These are phyloP conservation scores for Orychophragmus violaceus DNA, from an alignment of 345 rosid genomes.

Conservation along the genomic window DNA sequence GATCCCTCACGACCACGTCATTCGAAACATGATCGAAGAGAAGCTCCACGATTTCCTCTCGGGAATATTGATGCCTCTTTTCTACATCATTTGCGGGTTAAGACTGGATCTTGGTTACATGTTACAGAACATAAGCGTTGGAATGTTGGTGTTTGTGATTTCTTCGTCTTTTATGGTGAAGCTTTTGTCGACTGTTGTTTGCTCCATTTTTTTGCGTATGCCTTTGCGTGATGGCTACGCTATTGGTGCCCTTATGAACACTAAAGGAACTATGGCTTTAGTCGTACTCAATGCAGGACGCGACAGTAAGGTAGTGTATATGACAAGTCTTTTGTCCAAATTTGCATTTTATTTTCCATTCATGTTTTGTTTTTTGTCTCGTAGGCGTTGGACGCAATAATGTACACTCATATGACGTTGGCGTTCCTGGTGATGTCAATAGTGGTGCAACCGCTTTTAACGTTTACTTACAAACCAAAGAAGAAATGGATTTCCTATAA, in stretches of 20 bases:
- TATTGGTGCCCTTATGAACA: slow-evolving; percentile 59
- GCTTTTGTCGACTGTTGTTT: slow-evolving; percentile 34
- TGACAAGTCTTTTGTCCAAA: not conserved
- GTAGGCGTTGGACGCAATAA: slow-evolving; percentile 36
- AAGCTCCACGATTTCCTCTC: slow-evolving; percentile 41
- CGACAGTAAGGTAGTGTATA: slow-evolving; percentile 27
- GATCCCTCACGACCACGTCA: slow-evolving; percentile 40
- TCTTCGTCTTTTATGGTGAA: slow-evolving; percentile 29
- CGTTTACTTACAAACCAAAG: slow-evolving; percentile 22
- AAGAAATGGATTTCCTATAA: slow-evolving; percentile 27
- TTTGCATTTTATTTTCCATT: not conserved
- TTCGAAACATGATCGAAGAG: slow-evolving; percentile 29
- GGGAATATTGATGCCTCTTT: slow-evolving; percentile 44
- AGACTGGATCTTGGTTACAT: slow-evolving; percentile 24
- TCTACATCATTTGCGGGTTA: slow-evolving; percentile 41
- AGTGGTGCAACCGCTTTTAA: slow-evolving; percentile 38
- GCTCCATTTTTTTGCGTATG: slow-evolving; percentile 26
- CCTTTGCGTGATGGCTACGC: slow-evolving; percentile 36
- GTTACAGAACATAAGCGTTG: not conserved
- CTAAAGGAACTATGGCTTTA: slow-evolving; percentile 55
- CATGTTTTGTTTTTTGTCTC: not conserved
- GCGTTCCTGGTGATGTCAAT: slow-evolving; percentile 37
- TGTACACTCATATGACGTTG: slow-evolving; percentile 37
- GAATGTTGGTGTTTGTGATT: slow-evolving; percentile 8
- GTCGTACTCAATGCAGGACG: slow-evolving; percentile 47